These are phyloP conservation scores for Drechslera avenae DNA, from an alignment of 2,329 filamentous ascomycete species.

Conservation along the genomic window DNA sequence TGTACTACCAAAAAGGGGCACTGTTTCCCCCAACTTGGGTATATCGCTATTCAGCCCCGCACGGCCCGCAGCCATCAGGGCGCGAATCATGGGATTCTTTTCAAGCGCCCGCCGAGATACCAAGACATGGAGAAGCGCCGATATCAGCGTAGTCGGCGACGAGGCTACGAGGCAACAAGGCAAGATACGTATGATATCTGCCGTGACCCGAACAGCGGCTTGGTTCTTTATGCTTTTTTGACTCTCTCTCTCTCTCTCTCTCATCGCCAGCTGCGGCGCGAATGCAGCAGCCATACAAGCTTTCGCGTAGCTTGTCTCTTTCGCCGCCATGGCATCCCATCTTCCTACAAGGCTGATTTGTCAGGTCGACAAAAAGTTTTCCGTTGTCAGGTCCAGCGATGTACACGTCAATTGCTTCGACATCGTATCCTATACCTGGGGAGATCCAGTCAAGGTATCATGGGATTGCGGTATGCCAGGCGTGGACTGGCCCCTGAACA, in stretches of 20 bases:
- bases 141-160: background rate
- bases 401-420: slow-evolving; percentile 2
- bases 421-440: slow-evolving; percentile 9
- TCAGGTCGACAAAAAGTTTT: background rate
- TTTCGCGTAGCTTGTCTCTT: background rate
- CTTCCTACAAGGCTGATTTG: slow-evolving; percentile 1
- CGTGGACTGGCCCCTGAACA: background rate
- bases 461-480: slow-evolving; percentile 1
- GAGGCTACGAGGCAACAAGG: background rate
- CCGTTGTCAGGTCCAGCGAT: background rate
- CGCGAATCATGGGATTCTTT: background rate
- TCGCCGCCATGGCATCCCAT: background rate
- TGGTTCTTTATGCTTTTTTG: too few species aligned
- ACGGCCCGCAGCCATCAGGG: background rate
- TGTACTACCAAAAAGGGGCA: background rate
- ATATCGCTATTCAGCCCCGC: background rate
- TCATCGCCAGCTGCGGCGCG: background rate
- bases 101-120: background rate
- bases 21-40: background rate
- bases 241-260: too few species aligned
- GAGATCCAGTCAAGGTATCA: background rate
- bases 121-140: background rate
- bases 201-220: background rate
- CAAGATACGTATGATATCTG: background rate
- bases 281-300: background rate